Percentiles rank a stretch among this genome's conserved stretches.
phyloP scores from a whole-genome alignment of 2,329 filamentous ascomycete genomes.

The Cercospora sp. region DNA sequence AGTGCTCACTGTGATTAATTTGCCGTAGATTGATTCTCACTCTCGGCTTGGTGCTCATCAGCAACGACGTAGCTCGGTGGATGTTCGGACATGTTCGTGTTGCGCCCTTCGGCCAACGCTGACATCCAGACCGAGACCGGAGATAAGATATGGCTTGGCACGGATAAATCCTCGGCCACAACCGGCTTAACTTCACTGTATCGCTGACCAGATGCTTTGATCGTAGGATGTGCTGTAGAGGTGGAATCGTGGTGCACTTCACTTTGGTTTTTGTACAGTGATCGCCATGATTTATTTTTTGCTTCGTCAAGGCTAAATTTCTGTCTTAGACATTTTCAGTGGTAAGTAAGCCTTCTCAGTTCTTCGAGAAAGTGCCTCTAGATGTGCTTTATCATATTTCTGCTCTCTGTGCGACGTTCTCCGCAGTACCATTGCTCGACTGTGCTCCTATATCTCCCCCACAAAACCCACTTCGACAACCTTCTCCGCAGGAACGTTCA shows the following conservation, averaged over 20 bases:
- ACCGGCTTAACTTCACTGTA: not conserved
- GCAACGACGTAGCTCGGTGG: not conserved
- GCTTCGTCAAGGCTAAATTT: not conserved
- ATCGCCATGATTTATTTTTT: not conserved
- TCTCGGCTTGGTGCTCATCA: not conserved
- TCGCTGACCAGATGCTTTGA: not conserved
- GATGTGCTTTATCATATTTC: not conserved
- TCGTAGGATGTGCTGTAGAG: not conserved
- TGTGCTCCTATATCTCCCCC: constrained; percentile 34
- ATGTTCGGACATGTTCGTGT: not conserved
- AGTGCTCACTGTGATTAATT: not conserved
- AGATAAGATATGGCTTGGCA: not conserved
- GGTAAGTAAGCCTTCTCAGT: not conserved
- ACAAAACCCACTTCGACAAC: constrained; percentile 69
- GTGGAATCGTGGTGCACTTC: not conserved
- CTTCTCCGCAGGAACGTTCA: constrained; percentile 58
- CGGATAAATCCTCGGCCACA: not conserved
- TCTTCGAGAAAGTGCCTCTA: not conserved
- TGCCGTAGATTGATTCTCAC: not conserved
- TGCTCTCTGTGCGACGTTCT: not conserved
- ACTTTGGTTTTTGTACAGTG: not conserved
- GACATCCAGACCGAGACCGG: not conserved
- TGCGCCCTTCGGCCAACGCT: not conserved
- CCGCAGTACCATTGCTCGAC: not conserved
- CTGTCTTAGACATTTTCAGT: not conserved